phyloP scores from a whole-genome alignment of 73 alveolate genomes.

The Paramecium caudatum region DNA sequence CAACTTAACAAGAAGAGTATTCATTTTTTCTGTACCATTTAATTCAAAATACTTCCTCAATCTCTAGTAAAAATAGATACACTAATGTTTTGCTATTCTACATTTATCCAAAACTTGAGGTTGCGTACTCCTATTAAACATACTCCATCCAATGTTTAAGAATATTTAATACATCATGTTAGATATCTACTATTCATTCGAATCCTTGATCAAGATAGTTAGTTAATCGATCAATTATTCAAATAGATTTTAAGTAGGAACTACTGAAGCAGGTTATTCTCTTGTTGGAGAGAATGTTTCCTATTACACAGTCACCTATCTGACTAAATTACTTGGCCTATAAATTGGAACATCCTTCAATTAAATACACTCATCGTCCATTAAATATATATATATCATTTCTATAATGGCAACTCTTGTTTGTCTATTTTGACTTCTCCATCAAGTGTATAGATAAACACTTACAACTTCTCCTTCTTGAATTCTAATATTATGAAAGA shows the following conservation, averaged over 20 bases:
- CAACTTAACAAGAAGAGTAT: neutral
- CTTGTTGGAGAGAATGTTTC: neutral
- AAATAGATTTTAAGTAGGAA: constrained; percentile 27
- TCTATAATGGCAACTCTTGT: constrained; percentile 16
- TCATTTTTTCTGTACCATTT: neutral
- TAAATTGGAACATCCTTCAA: constrained; percentile 20
- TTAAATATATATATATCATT: too few species aligned
- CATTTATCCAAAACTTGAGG: neutral
- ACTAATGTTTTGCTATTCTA: neutral
- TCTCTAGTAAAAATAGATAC: constrained; percentile 27
- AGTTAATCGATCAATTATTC: constrained; percentile 8
- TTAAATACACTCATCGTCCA: constrained; percentile 30
- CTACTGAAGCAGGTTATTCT: neutral
- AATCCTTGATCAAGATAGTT: neutral
- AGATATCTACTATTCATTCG: neutral
- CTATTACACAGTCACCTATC: neutral
- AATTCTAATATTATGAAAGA: constrained; percentile 56
- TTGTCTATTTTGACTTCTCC: constrained; percentile 53
- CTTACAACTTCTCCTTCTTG: neutral
- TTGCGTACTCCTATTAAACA: neutral
- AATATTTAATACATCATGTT: constrained; percentile 13
- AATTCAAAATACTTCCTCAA: constrained; percentile 39
- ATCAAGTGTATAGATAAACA: constrained; percentile 1
- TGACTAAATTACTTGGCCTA: neutral
- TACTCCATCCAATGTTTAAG: constrained; percentile 24